phyloP scores from a whole-genome alignment of 2,329 filamentous ascomycete genomes.

The Diaporthe helianthi region DNA sequence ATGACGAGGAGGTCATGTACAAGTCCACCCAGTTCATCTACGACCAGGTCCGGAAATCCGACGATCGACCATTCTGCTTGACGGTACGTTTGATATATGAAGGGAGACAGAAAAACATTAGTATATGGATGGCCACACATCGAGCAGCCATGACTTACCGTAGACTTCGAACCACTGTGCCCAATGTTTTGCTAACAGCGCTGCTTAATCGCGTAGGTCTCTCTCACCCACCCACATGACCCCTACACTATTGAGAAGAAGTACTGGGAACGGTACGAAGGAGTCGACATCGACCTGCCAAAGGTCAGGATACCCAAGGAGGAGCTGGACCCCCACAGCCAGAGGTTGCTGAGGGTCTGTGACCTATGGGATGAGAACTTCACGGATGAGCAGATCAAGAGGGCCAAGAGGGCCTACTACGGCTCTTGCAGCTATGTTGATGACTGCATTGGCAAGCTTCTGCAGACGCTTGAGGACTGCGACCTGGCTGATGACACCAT shows the following conservation, averaged over 20 bases:
- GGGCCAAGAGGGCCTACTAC: conserved; percentile 87
- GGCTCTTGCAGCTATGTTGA: conserved; percentile 94
- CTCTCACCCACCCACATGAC: conserved; percentile 92
- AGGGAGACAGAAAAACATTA: background rate
- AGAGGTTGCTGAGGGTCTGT: conserved; percentile 84
- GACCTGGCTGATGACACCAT: conserved; percentile 85
- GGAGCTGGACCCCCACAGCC: conserved; percentile 84
- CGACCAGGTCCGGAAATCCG: conserved; percentile 83
- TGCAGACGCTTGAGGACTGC: conserved; percentile 79
- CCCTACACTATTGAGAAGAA: conserved; percentile 93
- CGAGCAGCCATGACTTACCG: background rate
- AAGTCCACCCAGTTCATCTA: conserved; percentile 89
- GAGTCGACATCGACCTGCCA: conserved; percentile 84
- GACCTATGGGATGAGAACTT: conserved; percentile 87
- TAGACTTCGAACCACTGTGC: background rate
- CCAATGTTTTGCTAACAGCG: conserved; percentile 32
- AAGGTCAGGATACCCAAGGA: conserved; percentile 80
- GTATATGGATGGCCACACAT: background rate
- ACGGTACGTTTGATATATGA: conserved; percentile 63
- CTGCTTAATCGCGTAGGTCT: conserved; percentile 60
- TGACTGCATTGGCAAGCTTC: conserved; percentile 84
- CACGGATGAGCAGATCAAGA: conserved; percentile 84
- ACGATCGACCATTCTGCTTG: conserved; percentile 80
- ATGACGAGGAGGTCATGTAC: conserved; percentile 96
- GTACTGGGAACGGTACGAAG: conserved; percentile 93